Conservation (phyloP, 495 filamentous ascomycete genomes). For the Lasiosphaeria hispida region DNA sequence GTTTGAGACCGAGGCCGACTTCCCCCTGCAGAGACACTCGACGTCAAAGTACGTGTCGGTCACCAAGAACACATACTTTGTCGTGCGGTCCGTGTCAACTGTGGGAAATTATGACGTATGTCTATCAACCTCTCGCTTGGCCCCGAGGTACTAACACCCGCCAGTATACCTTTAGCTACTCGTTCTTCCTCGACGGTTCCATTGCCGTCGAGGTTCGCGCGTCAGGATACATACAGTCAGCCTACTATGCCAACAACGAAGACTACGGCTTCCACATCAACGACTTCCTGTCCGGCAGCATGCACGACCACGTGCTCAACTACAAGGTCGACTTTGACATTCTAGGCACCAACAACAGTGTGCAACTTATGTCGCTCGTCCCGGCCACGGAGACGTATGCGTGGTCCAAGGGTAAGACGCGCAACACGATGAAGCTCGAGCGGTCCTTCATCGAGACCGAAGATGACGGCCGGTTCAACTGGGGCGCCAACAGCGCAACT, state of each 20-base stretch:
- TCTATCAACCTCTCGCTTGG: neutral
- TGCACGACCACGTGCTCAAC: constrained; percentile 62
- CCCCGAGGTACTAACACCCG: constrained; percentile 44
- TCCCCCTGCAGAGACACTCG: constrained; percentile 46
- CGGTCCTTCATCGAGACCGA: constrained; percentile 45
- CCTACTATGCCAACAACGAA: constrained; percentile 51
- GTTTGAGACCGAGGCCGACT: constrained; percentile 48
- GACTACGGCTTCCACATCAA: constrained; percentile 58
- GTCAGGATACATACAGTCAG: constrained; percentile 54
- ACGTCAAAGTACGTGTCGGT: constrained; percentile 32
- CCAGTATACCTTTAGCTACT: constrained; percentile 37
- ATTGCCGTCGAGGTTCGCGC: constrained; percentile 55
- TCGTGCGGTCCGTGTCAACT: constrained; percentile 42
- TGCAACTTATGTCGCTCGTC: constrained; percentile 42
- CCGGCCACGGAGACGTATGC: constrained; percentile 35
- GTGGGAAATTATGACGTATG: constrained; percentile 49
- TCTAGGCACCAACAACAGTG: constrained; percentile 47
- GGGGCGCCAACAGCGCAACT: constrained; percentile 48
- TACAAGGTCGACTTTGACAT: constrained; percentile 59
- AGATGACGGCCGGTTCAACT: constrained; percentile 49
- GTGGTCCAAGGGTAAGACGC: constrained; percentile 46
- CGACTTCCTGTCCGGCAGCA: constrained; percentile 49
- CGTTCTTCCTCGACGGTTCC: constrained; percentile 53
- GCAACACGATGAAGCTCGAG: constrained; percentile 56
- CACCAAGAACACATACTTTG: constrained; percentile 48